Evolutionary conservation across 2,329 filamentous ascomycete species (phyloP), one percentile per base, ranked within the genome.

Genomic region (Scytalidium sp.): DNA sequence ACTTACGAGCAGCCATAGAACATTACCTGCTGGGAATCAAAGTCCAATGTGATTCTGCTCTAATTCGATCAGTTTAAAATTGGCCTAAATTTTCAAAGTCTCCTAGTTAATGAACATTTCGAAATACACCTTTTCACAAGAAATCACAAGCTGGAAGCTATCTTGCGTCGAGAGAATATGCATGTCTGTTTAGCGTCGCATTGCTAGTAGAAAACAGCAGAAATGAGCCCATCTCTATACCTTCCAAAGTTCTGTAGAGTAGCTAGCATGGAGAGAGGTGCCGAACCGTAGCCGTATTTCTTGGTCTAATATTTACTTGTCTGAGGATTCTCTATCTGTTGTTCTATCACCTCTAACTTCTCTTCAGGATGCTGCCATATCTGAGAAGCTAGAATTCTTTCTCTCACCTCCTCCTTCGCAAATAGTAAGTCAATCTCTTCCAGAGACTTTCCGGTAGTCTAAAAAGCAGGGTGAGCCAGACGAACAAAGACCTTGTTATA

Each of bases 341-440:
- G 8, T 36, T 36, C 32, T n/a, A 36, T 10, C 7, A 36, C 32
- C 32, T 36, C 32, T 36, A 36, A 36, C 32, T 36, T 36, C 32
- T 36, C 32, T 36, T 36, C 32, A 15, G 32, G 32, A n/a, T 36
- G 32, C 17, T 36, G 32, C 32, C 32, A 36, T 15, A 17, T 40
- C 27, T 13, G 29, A 46, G 19, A 22, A 17, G 43, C 20, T 13
- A 45, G 21, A 41, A 36, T 22, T 3, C 27, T 42, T 19, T 46
- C 19, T 36, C 39, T 42, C 25, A 32, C 25, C 17, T 41, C 15
- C 7, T 39, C 21, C 39, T 19, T 44, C 3, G 41, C 43, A 41
- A 52, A 55, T n/a, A 52, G 10, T n/a, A 52, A 43, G 45, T 52
- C 52, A 23, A 55, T 52, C 42, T 55, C 50, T 39, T 55, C 52